phyloP scores from a whole-genome alignment of 192 early-diverging fungal genomes.

The Coemansia sp. region DNA sequence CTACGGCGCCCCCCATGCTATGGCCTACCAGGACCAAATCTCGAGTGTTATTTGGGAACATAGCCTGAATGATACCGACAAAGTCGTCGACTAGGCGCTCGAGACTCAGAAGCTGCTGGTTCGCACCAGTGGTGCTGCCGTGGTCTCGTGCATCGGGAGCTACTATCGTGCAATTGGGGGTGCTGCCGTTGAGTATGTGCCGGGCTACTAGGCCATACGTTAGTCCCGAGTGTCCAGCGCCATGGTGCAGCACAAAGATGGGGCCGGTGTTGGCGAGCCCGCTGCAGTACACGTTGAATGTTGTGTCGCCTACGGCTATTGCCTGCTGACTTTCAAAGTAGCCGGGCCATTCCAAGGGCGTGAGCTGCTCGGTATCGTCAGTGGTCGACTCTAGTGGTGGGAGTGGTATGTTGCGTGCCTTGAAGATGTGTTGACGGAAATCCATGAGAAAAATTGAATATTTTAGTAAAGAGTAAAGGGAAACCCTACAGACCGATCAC shows the following conservation, averaged over 20 bases:
- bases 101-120: slow-evolving; percentile 59
- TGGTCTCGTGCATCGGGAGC: slow-evolving; percentile 73
- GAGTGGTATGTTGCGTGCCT: slow-evolving; percentile 29
- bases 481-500: not conserved
- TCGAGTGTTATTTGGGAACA: slow-evolving; percentile 52
- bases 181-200: slow-evolving; percentile 47
- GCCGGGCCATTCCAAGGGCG: slow-evolving; percentile 53
- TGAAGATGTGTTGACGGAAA: slow-evolving; percentile 52
- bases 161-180: slow-evolving; percentile 46
- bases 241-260: slow-evolving; percentile 77
- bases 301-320: slow-evolving; percentile 37
- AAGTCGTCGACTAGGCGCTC: slow-evolving; percentile 61
- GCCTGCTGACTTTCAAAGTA: slow-evolving; percentile 58
- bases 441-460: slow-evolving; percentile 10
- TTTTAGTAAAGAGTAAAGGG: not conserved
- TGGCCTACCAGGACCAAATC: slow-evolving; percentile 76
- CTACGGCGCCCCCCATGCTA: slow-evolving; percentile 81
- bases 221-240: slow-evolving; percentile 68
- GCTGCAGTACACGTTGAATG: slow-evolving; percentile 49
- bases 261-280: slow-evolving; percentile 47
- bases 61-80: slow-evolving; percentile 39
- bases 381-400: slow-evolving; percentile 22
- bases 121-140: slow-evolving; percentile 52
- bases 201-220: slow-evolving; percentile 66
- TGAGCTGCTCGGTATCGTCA: not conserved